Conservation (phyloP, 495 filamentous ascomycete species). For the Jackrogersella multiformis region DNA sequence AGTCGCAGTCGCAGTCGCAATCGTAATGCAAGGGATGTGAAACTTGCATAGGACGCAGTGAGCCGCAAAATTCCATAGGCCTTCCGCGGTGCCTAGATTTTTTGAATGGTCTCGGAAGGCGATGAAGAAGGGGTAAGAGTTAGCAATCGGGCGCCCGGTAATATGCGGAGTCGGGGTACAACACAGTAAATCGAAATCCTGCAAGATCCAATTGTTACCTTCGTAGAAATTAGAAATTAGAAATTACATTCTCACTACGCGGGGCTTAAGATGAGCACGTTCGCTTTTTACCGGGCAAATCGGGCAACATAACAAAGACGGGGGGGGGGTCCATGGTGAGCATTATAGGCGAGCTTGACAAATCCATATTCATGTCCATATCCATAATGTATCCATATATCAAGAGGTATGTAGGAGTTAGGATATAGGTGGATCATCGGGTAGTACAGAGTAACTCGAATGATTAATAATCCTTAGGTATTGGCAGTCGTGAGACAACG, state of each 20-base stretch:
- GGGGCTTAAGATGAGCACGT: conserved; percentile 1
- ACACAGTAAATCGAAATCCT: conserved; percentile 1
- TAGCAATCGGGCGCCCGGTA: conserved; percentile 10
- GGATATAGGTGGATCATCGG: conserved; percentile 5
- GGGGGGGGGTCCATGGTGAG: conserved; percentile 8
- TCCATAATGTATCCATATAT: background rate
- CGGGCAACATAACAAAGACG: conserved; percentile 8
- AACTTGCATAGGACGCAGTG: conserved; percentile 24
- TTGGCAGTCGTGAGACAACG: conserved; percentile 18
- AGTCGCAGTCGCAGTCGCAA: too few relatives aligned
- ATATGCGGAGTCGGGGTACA: conserved; percentile 21
- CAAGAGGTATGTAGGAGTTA: too few relatives aligned
- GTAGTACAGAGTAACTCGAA: background rate
- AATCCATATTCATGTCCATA: background rate
- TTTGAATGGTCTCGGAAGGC: conserved; percentile 6
- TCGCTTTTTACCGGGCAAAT: background rate
- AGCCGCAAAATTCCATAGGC: conserved; percentile 25
- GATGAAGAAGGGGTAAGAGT: conserved; percentile 15
- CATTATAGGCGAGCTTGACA: conserved; percentile 1
- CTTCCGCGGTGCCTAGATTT: background rate
- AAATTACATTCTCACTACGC: background rate
- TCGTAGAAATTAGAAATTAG: background rate
- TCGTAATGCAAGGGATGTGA: conserved; percentile 26
- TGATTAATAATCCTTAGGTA: background rate
- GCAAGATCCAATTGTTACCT: background rate